Evolutionary conservation across 768 basidiomycete species (phyloP).

Genomic region (Nidularia pulvinata): DNA sequence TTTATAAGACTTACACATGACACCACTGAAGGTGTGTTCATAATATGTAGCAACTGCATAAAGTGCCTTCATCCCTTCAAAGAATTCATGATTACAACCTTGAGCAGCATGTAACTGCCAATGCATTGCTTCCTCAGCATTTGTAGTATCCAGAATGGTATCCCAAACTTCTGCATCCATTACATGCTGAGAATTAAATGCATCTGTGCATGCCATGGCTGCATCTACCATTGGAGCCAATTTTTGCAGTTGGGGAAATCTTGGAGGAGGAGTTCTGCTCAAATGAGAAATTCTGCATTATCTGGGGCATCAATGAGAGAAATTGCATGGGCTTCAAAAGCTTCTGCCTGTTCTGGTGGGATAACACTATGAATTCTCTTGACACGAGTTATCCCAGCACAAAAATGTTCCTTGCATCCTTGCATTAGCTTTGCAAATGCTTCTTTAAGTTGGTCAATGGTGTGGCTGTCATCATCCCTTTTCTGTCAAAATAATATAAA

Average conservation of each 20-base stretch:
- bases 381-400: constrained; percentile 21
- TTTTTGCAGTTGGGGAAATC: constrained; percentile 13
- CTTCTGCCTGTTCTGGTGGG: constrained; percentile 4
- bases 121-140: constrained; percentile 7
- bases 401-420: constrained; percentile 30
- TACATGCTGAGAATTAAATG: constrained; percentile 10
- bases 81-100: constrained; percentile 6
- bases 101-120: constrained; percentile 3
- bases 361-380: constrained; percentile 16
- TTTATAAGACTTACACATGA: no score
- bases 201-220: constrained; percentile 20
- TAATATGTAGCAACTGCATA: constrained; percentile 14
- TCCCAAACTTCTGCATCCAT: constrained; percentile 10
- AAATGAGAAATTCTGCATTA: constrained; percentile 6
- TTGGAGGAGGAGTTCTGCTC: constrained; percentile 5
- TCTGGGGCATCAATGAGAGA: constrained; percentile 3
- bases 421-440: constrained; percentile 10
- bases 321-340: constrained; percentile 13
- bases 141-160: constrained; percentile 2
- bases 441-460: constrained; percentile 6
- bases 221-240: constrained; percentile 33
- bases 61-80: constrained; percentile 15
- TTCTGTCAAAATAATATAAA: constrained; percentile 19
- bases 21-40: constrained; percentile 6
- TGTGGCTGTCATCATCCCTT: constrained; percentile 4